phyloP scores from a whole-genome alignment of 2,329 filamentous ascomycete genomes.

The Pseudogymnoascus sp. region DNA sequence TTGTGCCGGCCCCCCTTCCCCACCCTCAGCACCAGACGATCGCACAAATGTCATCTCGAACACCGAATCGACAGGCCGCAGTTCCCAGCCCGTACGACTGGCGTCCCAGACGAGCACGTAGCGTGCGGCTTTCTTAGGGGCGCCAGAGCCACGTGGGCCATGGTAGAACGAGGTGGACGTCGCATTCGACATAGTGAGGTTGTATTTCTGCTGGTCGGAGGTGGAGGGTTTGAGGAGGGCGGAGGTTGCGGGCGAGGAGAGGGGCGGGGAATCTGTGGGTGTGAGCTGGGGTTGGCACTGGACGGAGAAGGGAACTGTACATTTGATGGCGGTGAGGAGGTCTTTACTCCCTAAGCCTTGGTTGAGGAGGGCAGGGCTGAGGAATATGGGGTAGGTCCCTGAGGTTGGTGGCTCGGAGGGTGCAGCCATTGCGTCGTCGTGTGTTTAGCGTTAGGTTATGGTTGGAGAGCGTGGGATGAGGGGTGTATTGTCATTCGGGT shows the following conservation, averaged over 20 bases:
- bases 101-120: slow-evolving; percentile 71
- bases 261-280: slow-evolving; percentile 33
- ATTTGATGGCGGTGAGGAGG: neutral
- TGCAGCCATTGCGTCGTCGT: neutral
- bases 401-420: neutral
- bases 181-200: slow-evolving; percentile 41
- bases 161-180: slow-evolving; percentile 48
- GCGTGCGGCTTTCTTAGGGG: slow-evolving; percentile 27
- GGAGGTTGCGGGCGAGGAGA: slow-evolving; percentile 31
- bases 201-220: slow-evolving; percentile 33
- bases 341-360: neutral
- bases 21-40: slow-evolving; percentile 54
- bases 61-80: slow-evolving; percentile 73
- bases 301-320: neutral
- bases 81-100: slow-evolving; percentile 63
- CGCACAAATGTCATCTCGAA: slow-evolving; percentile 71
- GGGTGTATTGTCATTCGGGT: neutral
- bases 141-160: slow-evolving; percentile 47
- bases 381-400: neutral
- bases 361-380: neutral
- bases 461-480: neutral
- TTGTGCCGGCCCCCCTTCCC: slow-evolving; percentile 15
- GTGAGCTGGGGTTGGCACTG: neutral
- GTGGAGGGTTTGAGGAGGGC: slow-evolving; percentile 45
- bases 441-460: neutral